Evolutionary conservation across 164 flowering plant species (phyloP), one percentile per base, ranked within the genome.

Genomic region (Umbellularia californica): DNA sequence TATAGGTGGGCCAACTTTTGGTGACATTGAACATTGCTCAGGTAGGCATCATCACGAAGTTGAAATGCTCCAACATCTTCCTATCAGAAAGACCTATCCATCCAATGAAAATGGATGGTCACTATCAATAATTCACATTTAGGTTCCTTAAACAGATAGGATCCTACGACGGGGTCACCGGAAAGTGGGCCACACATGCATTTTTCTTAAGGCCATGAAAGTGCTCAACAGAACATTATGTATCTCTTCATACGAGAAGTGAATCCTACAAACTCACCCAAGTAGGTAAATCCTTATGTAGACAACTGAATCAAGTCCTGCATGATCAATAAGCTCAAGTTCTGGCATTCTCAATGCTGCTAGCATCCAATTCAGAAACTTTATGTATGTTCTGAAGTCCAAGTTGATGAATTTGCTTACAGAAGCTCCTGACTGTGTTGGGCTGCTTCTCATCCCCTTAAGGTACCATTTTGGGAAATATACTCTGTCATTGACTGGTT

Each of bases 391-490:
- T 76, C 81, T 83, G 58, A 24, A 76, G 74, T 94, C 92, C 77
- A 94, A 84, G 79, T 94, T 94, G 63, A 94, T 87, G 77, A 94
- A 87, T 70, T 84, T 89, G 80, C 77, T 79, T 14, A 88, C 88
- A 64, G 79, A 72, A 64, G 87, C 82, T 76, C 94, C 87, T 41
- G 91, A 83, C 28, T 76, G 79, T 20, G 77, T 83, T 2, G 98
- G 98, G 77, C 93, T 94, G 62, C 84, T 80, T 79, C 98, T 80
- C 70, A 90, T 76, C 64, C 95, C 98, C 78, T 90, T 92, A 6
- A 86, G 82, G 73, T 94, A 92, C 98, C 98, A 92, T 88, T 93
- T 93, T 11, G 98, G 95, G 66, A 91, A 91, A 84, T 93, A 93
- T 5, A 94, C 98, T 81, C 98, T 85, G 80, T 94, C 98, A 22